These are phyloP conservation scores for Serendipita vermifera DNA, from an alignment of 768 basidiomycete species.

Conservation along the genomic window DNA sequence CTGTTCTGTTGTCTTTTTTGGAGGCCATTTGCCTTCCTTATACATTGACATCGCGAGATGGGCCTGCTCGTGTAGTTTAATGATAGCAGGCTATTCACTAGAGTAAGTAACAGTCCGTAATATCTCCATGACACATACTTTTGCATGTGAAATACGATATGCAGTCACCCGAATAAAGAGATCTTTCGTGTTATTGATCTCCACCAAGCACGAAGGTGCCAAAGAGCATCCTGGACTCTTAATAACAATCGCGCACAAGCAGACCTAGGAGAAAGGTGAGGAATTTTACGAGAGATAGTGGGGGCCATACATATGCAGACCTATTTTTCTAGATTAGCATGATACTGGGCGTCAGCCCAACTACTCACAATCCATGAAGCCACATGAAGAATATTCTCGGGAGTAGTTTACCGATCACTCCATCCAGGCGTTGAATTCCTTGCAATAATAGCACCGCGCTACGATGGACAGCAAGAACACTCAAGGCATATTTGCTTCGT, in stretches of 20 bases:
- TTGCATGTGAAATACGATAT: background rate
- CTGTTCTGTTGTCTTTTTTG: too few species aligned
- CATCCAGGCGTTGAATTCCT: constrained; percentile 6
- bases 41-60: background rate
- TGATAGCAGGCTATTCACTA: background rate
- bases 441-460: constrained; percentile 11
- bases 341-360: too few species aligned
- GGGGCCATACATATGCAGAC: background rate
- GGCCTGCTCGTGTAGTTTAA: constrained; percentile 2
- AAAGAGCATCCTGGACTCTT: constrained; percentile 9
- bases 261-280: background rate
- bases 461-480: constrained; percentile 48
- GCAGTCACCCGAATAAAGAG: background rate
- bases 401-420: background rate
- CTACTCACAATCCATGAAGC: constrained; percentile 8
- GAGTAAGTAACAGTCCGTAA: too few species aligned
- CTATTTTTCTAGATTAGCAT: background rate
- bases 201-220: background rate
- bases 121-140: background rate
- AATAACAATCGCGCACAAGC: background rate
- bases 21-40: constrained; percentile 7
- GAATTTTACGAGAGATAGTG: background rate
- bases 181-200: constrained; percentile 3
- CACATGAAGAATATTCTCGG: constrained; percentile 7
- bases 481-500: constrained; percentile 50